Evolutionary conservation across 768 basidiomycete genomes (phyloP).

Genomic region (Boletus sp.): DNA sequence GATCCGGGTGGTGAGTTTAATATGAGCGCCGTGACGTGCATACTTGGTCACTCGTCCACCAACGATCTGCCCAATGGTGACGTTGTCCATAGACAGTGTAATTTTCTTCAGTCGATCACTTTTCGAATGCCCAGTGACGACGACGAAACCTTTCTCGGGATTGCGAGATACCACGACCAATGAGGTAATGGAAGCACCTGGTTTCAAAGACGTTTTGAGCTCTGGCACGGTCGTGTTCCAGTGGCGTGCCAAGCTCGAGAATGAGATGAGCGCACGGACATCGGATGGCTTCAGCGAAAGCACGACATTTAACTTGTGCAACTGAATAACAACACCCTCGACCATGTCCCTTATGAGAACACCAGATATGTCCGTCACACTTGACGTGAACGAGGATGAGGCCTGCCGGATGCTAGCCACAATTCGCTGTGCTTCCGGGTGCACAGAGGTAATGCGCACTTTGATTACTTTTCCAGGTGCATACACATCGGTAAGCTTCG

Average conservation of each 20-base stretch:
- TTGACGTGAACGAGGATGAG: constrained; percentile 43
- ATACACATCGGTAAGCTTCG: constrained; percentile 61
- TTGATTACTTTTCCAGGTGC: constrained; percentile 78
- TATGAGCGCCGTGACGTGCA: constrained; percentile 63
- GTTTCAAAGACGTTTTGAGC: constrained; percentile 57
- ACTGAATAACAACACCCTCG: constrained; percentile 65
- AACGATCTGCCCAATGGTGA: constrained; percentile 70
- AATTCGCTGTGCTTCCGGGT: constrained; percentile 59
- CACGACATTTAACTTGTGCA: constrained; percentile 83
- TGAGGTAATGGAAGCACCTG: constrained; percentile 68
- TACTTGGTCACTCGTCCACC: constrained; percentile 79
- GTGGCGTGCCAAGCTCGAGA: constrained; percentile 84
- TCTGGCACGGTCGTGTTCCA: constrained; percentile 63
- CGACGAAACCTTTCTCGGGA: constrained; percentile 79
- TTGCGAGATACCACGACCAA: constrained; percentile 89
- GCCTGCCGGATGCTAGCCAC: constrained; percentile 87
- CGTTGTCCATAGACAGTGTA: constrained; percentile 58
- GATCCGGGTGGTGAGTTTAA: constrained; percentile 72
- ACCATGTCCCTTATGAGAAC: constrained; percentile 76
- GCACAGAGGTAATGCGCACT: constrained; percentile 70
- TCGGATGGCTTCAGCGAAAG: constrained; percentile 67
- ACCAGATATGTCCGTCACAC: constrained; percentile 60
- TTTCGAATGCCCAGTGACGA: constrained; percentile 74
- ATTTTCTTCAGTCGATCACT: constrained; percentile 48
- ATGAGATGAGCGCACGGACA: constrained; percentile 77